Percentiles rank a stretch among this genome's conserved stretches.
Evolutionary conservation across 2,329 filamentous ascomycete genomes (phyloP).

Genomic region (Didymellaceae sp.): DNA sequence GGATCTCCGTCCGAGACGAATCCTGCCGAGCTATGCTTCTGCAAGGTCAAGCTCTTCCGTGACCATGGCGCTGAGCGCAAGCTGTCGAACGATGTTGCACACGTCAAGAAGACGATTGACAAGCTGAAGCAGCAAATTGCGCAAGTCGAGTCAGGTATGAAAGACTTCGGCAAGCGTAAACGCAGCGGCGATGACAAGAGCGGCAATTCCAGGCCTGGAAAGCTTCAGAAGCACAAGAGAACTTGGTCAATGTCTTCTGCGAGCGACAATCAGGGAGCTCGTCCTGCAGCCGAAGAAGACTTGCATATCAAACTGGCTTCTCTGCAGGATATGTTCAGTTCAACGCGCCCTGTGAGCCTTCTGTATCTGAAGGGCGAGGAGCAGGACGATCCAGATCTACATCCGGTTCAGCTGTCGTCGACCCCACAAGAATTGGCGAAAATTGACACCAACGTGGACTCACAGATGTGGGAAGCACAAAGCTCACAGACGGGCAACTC

Average conservation of each 20-base stretch:
- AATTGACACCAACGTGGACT: conserved; percentile 51
- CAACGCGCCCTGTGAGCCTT: conserved; percentile 78
- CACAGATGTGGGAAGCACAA: conserved; percentile 56
- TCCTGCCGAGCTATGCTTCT: conserved; percentile 80
- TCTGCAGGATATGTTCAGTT: conserved; percentile 87
- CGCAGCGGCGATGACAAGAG: conserved; percentile 54
- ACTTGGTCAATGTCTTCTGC: conserved; percentile 93
- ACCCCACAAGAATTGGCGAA: conserved; percentile 68
- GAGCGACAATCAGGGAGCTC: conserved; percentile 51
- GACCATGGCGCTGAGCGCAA: conserved; percentile 96
- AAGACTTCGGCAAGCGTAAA: conserved; percentile 67
- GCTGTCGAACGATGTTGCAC: conserved; percentile 89
- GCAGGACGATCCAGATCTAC: conserved; percentile 77
- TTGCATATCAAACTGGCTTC: conserved; percentile 78
- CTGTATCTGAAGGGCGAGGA: conserved; percentile 80
- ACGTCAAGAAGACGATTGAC: conserved; percentile 96
- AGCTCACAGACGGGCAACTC: conserved; percentile 63
- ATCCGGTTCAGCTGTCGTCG: conserved; percentile 76
- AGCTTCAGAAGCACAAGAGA: conserved; percentile 86
- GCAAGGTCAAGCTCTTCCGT: conserved; percentile 96
- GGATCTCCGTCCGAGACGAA: conserved; percentile 52
- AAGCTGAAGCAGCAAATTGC: conserved; percentile 93
- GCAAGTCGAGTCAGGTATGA: conserved; percentile 69
- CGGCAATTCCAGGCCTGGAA: conserved; percentile 70
- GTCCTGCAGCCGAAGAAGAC: conserved; percentile 67